phyloP scores from a whole-genome alignment of 306 rosid genomes.

The Oemleria cerasiformis region DNA sequence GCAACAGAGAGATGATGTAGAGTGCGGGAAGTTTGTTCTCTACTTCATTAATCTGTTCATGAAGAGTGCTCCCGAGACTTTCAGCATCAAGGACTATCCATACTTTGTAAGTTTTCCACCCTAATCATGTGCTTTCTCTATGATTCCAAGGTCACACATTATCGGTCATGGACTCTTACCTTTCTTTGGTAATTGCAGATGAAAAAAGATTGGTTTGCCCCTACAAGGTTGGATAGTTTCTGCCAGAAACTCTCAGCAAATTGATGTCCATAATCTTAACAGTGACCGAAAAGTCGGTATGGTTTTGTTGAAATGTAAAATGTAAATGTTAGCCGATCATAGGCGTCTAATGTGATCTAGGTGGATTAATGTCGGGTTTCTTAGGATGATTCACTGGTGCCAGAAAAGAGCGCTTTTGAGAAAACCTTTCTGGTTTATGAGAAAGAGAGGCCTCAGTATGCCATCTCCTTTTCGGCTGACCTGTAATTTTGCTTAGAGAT shows the following conservation, averaged over 20 bases:
- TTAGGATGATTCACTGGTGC: not conserved
- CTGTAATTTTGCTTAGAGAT: not conserved
- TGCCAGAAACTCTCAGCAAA: slow-evolving; percentile 27
- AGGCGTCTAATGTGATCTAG: not conserved
- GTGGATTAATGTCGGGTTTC: not conserved
- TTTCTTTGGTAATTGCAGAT: slow-evolving; percentile 52
- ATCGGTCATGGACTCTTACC: slow-evolving; percentile 6
- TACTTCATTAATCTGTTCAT: slow-evolving; percentile 64
- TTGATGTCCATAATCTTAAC: slow-evolving; percentile 3
- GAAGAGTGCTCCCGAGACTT: slow-evolving; percentile 53
- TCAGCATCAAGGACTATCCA: slow-evolving; percentile 53
- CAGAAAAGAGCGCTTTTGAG: not conserved
- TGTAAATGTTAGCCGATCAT: slow-evolving; percentile 2
- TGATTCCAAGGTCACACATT: not conserved
- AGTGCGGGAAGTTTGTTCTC: slow-evolving; percentile 75
- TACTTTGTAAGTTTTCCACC: slow-evolving; percentile 60
- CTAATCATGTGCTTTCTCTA: not conserved
- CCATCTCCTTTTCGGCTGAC: not conserved
- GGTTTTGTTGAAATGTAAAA: not conserved
- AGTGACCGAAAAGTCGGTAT: not conserved
- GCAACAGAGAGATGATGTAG: slow-evolving; percentile 65
- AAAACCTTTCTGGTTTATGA: not conserved
- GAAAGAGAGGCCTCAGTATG: not conserved
- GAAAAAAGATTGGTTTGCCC: slow-evolving; percentile 61
- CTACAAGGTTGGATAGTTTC: slow-evolving; percentile 44